Percentiles rank a stretch among this genome's conserved stretches.
phyloP scores from a whole-genome alignment of 495 filamentous ascomycete species.

The Penicillium canariense region DNA sequence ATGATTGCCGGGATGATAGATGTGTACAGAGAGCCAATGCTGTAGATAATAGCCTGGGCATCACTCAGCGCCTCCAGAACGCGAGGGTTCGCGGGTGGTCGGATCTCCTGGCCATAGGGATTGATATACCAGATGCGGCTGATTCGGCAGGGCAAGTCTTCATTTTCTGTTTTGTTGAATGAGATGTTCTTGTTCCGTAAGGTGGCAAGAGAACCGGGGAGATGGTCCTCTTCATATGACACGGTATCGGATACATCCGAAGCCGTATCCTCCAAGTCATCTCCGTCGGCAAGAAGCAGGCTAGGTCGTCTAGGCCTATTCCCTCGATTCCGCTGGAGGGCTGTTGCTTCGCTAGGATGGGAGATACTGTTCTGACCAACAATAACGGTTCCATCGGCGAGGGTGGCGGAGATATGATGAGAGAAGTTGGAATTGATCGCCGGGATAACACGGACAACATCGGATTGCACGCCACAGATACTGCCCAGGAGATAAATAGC shows the following conservation, averaged over 20 bases:
- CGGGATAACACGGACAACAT: slow-evolving; percentile 71
- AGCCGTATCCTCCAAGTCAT: slow-evolving; percentile 63
- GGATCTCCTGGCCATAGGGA: slow-evolving; percentile 89
- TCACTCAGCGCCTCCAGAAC: slow-evolving; percentile 63
- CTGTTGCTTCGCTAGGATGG: slow-evolving; percentile 65
- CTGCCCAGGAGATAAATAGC: slow-evolving; percentile 78
- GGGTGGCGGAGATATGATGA: slow-evolving; percentile 84
- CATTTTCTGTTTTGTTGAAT: slow-evolving; percentile 71
- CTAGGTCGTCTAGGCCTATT: slow-evolving; percentile 36
- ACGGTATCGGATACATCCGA: slow-evolving; percentile 49
- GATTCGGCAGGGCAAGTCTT: slow-evolving; percentile 74
- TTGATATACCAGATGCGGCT: slow-evolving; percentile 94
- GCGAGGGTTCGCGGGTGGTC: slow-evolving; percentile 73
- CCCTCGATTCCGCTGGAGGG: slow-evolving; percentile 39
- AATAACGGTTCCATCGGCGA: slow-evolving; percentile 75
- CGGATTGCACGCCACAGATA: slow-evolving; percentile 74
- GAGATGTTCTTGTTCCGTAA: slow-evolving; percentile 75
- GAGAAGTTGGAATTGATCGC: slow-evolving; percentile 93
- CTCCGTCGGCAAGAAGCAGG: slow-evolving; percentile 44
- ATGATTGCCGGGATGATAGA: slow-evolving; percentile 66
- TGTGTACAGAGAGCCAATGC: slow-evolving; percentile 87
- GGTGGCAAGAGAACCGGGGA: slow-evolving; percentile 77
- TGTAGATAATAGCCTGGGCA: slow-evolving; percentile 74
- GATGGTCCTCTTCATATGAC: slow-evolving; percentile 74
- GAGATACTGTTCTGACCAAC: slow-evolving; percentile 90